These are phyloP conservation scores for Gloeophyllum trabeum DNA, from an alignment of 768 basidiomycete species.

Conservation along the genomic window DNA sequence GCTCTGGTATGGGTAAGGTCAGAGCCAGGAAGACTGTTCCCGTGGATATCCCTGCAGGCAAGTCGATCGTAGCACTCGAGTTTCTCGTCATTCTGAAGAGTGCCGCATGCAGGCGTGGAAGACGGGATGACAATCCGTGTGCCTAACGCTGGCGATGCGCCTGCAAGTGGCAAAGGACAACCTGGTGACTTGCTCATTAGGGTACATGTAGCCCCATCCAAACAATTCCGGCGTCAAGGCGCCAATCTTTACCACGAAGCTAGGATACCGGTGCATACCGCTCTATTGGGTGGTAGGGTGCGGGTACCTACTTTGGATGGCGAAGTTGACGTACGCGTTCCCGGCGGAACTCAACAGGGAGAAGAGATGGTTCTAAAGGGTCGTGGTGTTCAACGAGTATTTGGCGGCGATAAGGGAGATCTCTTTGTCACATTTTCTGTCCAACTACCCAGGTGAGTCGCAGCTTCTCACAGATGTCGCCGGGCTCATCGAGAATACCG, in stretches of 20 bases:
- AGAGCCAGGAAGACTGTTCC: constrained; percentile 66
- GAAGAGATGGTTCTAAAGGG: constrained; percentile 94
- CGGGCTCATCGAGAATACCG: constrained; percentile 1
- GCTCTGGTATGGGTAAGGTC: constrained; percentile 83
- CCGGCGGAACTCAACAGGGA: constrained; percentile 89
- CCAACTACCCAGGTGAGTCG: constrained; percentile 76
- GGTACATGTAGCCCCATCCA: constrained; percentile 74
- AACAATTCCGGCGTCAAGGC: constrained; percentile 84
- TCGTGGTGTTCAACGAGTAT: constrained; percentile 64
- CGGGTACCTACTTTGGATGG: constrained; percentile 93
- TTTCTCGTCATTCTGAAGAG: constrained; percentile 2
- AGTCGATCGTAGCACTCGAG: constrained; percentile 16
- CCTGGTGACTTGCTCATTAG: constrained; percentile 83
- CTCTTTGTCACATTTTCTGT: constrained; percentile 84
- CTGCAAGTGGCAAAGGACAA: constrained; percentile 66
- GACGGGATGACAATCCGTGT: constrained; percentile 89
- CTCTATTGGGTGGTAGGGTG: constrained; percentile 87
- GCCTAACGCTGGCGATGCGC: constrained; percentile 73
- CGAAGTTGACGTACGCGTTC: constrained; percentile 89
- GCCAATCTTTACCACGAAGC: constrained; percentile 84
- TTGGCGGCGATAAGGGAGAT: constrained; percentile 60
- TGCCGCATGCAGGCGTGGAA: constrained; percentile 58
- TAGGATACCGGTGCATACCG: constrained; percentile 82
- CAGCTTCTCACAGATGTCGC: constrained; percentile 5
- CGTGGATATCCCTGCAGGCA: constrained; percentile 80